Evolutionary conservation across 1,284 basidiomycete genomes (phyloP).

Genomic region (Amylostereum chailletii): DNA sequence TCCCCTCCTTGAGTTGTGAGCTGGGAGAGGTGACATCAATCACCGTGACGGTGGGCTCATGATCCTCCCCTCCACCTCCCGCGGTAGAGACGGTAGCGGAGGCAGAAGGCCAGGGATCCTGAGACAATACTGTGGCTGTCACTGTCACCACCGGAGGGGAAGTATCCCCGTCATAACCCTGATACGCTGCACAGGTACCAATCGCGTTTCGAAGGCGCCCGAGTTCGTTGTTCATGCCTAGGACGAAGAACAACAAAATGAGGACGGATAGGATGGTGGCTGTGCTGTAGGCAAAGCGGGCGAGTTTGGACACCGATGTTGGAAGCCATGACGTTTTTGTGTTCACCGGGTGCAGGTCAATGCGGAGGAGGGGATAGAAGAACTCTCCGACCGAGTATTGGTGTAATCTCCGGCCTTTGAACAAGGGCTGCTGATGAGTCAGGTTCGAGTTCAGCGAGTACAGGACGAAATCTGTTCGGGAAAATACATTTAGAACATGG

Average conservation of each 20-base stretch:
- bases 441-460: conserved; percentile 38
- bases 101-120: not conserved
- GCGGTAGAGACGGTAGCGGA: not conserved
- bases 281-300: conserved; percentile 6
- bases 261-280: conserved; percentile 17
- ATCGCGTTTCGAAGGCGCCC: conserved; percentile 25
- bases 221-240: conserved; percentile 27
- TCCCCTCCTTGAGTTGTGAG: not conserved
- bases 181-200: conserved; percentile 15
- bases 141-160: not conserved
- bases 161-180: not conserved
- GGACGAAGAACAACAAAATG: conserved; percentile 26
- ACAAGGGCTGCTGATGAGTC: conserved; percentile 29
- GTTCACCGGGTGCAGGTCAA: conserved; percentile 11
- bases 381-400: conserved; percentile 47
- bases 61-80: conserved; percentile 1
- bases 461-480: conserved; percentile 31
- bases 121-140: conserved; percentile 1
- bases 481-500: not conserved
- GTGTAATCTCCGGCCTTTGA: conserved; percentile 31
- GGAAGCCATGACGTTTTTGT: not conserved
- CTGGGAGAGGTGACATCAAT: conserved; percentile 11
- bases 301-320: conserved; percentile 1
- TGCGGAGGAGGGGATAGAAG: conserved; percentile 41
- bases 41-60: conserved; percentile 7